Evolutionary conservation across 2,329 filamentous ascomycete species (phyloP), one percentile per base, ranked within the genome.

Genomic region (Pseudofabraea citricarpa): DNA sequence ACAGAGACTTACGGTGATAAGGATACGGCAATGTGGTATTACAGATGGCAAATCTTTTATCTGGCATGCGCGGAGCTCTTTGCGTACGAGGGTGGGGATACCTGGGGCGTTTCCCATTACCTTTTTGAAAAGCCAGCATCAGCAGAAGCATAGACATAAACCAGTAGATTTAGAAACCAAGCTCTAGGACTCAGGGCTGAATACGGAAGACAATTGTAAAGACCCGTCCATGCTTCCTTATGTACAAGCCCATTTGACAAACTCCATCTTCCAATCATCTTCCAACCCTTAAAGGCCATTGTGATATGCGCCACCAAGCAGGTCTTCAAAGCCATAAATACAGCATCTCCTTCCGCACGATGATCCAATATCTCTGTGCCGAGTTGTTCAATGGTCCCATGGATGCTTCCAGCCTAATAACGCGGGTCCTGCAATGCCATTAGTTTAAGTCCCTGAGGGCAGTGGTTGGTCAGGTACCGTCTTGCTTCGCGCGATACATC

Each of bases 401-500:
- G 90, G 93, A 69, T 97, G 93, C 73, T 90, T 96, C 85, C 82
- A 89, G 65, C 93, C 93, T 58, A 98, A 65, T 52, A 97, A 72
- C 43, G 82, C 91, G 19, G 91, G 77, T 44, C 79, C 79, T 83
- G 49, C 37, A 18, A 4, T 15, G 6, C 23, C 16, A 45, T 59
- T 53, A 59, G 54, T 37, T 36, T 38, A 12, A 20, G 15, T 10
- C 16, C 19, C 15, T 31, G n/a, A 7, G 27, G 19, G 15, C 15
- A 40, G 16, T 5, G 19, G 44, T 22, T 4, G 39, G 10, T 38
- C 24, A 20, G 13, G 29, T 71, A 82, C 90, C 90, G 61, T 98
- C 93, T 73, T 96, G 86, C 81, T 91, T 95, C 59, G 90, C 89
- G 60, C 93, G 82, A 73, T 96, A 97, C 83, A 96, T 90, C 63